Evolutionary conservation across 345 rosid genomes (phyloP), one percentile per base, ranked within the genome.

Genomic region (Sonneratia alba): DNA sequence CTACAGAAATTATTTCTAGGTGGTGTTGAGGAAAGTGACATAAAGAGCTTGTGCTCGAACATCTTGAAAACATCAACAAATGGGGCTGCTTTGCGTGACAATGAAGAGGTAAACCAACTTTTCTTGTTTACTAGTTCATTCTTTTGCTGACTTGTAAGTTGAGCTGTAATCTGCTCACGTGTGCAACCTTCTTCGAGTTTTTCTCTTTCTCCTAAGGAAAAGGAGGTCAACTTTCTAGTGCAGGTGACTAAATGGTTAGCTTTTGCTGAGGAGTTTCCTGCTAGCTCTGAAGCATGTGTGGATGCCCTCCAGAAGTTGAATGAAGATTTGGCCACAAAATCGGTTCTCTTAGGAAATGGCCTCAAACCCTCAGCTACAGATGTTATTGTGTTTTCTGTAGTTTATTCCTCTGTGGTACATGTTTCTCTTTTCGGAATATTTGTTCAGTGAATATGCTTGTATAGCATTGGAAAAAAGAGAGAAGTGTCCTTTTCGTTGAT

Each of bases 171-270:
- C 12, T 68, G 36, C 27, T 15, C 38, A 74, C 21, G 32, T 55
- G 45, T 42, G 45, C 10, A 9, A 34, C 24, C 38, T 70, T 15
- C 22, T 45, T 68, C 68, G 69, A 71, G 64, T 61, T 72, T 45
- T 80, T 64, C 19, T 64, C 74, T 34, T 72, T 6, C 7, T 36
- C 64, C 59, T 53, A 6, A 45, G 16, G 24, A 75, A 48, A 27
- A 36, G 27, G 70, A 73, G 73, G 13, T 36, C 21, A 61, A 64
- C 51, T 65, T 61, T 55, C 37, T 67, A 36, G 70, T 81, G 42
- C 77, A 94, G 98, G 89, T 89, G 74, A 74, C 75, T 77, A 89
- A 86, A 70, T 94, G 97, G 97, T 73, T 91, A 65, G 85, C 68
- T 18, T 91, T 83, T 78, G 86, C 89, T 0, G 93, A 86, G 78